These are phyloP conservation scores for Tolypocladium sp. DNA, from an alignment of 2,329 filamentous ascomycete genomes.

Conservation along the genomic window DNA sequence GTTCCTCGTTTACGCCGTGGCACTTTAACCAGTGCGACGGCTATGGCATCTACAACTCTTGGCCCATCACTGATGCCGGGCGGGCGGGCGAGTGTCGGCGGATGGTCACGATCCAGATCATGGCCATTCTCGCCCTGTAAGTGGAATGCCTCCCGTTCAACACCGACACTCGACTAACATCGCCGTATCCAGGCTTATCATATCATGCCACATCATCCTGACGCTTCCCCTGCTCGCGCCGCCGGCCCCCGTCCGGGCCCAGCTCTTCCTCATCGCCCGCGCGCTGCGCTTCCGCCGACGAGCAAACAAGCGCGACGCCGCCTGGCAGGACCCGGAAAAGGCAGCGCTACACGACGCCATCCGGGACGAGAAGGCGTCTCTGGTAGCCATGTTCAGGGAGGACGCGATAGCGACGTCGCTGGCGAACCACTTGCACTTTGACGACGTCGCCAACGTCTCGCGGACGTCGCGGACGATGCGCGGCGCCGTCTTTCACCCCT, in stretches of 20 bases:
- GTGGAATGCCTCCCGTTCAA: background rate
- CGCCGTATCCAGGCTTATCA: background rate
- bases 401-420: constrained; percentile 5
- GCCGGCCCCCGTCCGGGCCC: background rate
- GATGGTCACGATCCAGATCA: background rate
- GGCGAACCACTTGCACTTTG: constrained; percentile 6
- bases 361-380: background rate
- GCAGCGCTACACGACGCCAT: background rate
- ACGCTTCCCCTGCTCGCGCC: background rate
- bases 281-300: background rate
- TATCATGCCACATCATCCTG: background rate
- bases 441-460: constrained; percentile 7
- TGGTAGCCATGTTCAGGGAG: background rate
- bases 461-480: constrained; percentile 5
- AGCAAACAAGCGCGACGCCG: background rate
- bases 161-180: background rate
- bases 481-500: background rate
- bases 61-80: background rate
- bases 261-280: background rate
- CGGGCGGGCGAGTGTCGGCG: background rate
- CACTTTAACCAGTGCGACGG: background rate
- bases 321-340: background rate
- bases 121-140: background rate
- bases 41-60: background rate
- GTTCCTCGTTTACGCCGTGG: background rate